These are phyloP conservation scores for Trichoderma virens DNA, from an alignment of 495 filamentous ascomycete genomes.

Conservation along the genomic window DNA sequence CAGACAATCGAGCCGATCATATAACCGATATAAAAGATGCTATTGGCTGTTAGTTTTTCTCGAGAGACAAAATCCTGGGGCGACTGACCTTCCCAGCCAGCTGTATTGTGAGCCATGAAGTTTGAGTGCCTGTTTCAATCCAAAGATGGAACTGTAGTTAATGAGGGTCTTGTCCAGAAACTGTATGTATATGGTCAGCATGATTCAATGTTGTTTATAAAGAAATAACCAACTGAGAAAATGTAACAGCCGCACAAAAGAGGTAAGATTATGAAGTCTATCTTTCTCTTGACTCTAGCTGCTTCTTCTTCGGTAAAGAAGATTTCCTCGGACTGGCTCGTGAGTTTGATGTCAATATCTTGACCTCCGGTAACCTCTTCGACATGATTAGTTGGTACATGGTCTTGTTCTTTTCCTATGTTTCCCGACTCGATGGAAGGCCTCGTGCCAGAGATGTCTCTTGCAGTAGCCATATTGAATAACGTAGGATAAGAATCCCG, in stretches of 20 bases:
- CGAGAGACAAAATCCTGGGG: neutral
- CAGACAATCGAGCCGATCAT: neutral
- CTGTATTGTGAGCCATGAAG: neutral
- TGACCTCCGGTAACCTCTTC: neutral
- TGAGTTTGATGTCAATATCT: neutral
- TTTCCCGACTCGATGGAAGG: neutral
- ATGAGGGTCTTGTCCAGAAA: neutral
- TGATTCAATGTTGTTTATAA: neutral
- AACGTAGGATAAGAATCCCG: neutral
- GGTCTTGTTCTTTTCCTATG: neutral
- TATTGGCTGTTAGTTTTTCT: neutral
- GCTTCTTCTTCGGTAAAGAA: neutral
- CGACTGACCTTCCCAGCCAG: neutral
- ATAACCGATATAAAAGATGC: neutral
- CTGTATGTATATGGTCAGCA: neutral
- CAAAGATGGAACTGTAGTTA: neutral
- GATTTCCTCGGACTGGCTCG: neutral
- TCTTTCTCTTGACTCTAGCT: neutral
- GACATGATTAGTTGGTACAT: neutral
- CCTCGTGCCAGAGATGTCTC: neutral
- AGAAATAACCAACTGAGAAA: neutral
- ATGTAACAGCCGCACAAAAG: neutral
- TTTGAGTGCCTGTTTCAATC: neutral
- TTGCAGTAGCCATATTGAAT: neutral
- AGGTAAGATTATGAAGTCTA: neutral